Percentiles rank a stretch among this genome's conserved stretches.
These are phyloP conservation scores for Sophora flavescens DNA, from an alignment of 306 rosid genomes.

Conservation along the genomic window DNA sequence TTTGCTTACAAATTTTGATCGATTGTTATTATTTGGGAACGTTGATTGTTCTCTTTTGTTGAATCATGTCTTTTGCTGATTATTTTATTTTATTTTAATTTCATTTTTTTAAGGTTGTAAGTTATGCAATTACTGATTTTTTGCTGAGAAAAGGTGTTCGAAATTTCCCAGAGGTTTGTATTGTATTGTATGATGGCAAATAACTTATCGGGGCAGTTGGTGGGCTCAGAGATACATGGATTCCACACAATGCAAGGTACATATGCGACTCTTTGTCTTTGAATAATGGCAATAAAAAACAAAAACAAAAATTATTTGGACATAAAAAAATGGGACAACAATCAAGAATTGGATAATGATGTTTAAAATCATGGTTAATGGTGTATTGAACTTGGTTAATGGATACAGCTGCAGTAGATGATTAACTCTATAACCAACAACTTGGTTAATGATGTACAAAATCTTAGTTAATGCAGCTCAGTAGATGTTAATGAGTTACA, in stretches of 20 bases:
- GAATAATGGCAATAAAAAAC: not conserved
- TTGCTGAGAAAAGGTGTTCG: slow-evolving; percentile 30
- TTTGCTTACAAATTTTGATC: not conserved
- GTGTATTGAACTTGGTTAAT: too few relatives aligned
- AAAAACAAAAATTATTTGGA: too few relatives aligned
- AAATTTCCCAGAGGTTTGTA: slow-evolving; percentile 51
- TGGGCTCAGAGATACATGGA: slow-evolving; percentile 90
- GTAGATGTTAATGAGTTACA: too few relatives aligned
- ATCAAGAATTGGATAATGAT: too few relatives aligned
- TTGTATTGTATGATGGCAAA: slow-evolving; percentile 38
- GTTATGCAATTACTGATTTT: slow-evolving; percentile 19
- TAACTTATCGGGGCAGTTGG: slow-evolving; percentile 56
- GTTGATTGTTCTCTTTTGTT: not conserved
- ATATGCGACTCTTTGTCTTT: not conserved
- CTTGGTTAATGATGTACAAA: too few relatives aligned
- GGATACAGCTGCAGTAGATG: too few relatives aligned
- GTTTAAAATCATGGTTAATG: too few relatives aligned
- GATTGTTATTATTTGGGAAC: not conserved
- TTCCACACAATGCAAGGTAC: slow-evolving; percentile 88
- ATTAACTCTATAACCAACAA: too few relatives aligned
- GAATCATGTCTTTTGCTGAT: slow-evolving; percentile 18
- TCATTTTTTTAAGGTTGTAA: not conserved
- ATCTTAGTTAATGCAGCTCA: too few relatives aligned
- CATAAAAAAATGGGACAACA: too few relatives aligned
- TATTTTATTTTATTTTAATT: not conserved